phyloP scores from a whole-genome alignment of 1,139 yeast species.

The Petasospora fabianii region DNA sequence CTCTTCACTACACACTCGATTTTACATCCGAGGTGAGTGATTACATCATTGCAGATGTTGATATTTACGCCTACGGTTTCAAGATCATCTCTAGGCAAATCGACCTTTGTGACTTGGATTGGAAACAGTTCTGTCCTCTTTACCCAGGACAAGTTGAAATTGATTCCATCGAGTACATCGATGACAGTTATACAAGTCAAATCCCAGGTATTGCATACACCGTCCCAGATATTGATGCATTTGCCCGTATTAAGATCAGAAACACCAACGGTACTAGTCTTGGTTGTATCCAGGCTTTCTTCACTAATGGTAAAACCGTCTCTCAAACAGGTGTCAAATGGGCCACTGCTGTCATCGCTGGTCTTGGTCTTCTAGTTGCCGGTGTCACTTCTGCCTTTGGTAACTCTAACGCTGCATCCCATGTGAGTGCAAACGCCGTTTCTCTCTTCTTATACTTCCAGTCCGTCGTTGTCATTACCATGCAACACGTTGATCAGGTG shows the following conservation, averaged over 20 bases:
- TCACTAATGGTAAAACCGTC: slow-evolving; percentile 71
- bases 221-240: slow-evolving; percentile 79
- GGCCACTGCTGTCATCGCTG: slow-evolving; percentile 82
- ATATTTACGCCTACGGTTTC: slow-evolving; percentile 76
- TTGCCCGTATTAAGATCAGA: slow-evolving; percentile 49
- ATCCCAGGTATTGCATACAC: slow-evolving; percentile 71
- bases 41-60: slow-evolving; percentile 54
- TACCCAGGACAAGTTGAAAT: slow-evolving; percentile 68
- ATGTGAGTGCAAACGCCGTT: slow-evolving; percentile 70
- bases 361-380: slow-evolving; percentile 67
- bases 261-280: slow-evolving; percentile 40
- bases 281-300: slow-evolving; percentile 68
- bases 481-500: slow-evolving; percentile 68
- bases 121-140: slow-evolving; percentile 81
- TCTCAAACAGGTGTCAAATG: slow-evolving; percentile 75
- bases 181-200: slow-evolving; percentile 39
- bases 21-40: slow-evolving; percentile 58
- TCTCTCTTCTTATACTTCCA: slow-evolving; percentile 75
- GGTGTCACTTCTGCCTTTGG: slow-evolving; percentile 71
- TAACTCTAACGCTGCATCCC: slow-evolving; percentile 75
- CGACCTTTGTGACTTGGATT: slow-evolving; percentile 56
- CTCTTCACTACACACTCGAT: slow-evolving; percentile 58
- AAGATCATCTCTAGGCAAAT: slow-evolving; percentile 49
- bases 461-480: slow-evolving; percentile 66
- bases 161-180: slow-evolving; percentile 59